phyloP scores from a whole-genome alignment of 225 moss, liverwort and hornwort species.

The Anthoceros angustus region DNA sequence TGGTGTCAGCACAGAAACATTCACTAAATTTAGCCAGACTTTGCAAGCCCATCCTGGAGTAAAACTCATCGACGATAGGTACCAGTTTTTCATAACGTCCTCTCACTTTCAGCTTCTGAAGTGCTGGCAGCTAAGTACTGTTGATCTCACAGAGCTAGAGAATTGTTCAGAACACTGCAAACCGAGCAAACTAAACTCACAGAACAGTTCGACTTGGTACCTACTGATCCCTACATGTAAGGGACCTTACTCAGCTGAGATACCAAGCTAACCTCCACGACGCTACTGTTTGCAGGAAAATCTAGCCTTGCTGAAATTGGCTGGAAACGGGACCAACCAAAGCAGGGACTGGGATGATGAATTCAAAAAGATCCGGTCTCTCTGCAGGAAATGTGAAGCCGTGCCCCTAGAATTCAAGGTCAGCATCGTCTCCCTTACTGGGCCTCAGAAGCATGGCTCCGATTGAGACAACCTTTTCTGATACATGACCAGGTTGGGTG shows the following conservation, averaged over 20 bases:
- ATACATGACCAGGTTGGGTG: constrained; percentile 16
- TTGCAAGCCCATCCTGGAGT: constrained; percentile 4
- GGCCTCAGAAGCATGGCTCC: background rate
- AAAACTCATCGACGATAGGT: constrained; percentile 17
- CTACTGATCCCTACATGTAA: background rate
- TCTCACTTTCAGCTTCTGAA: background rate
- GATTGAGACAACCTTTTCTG: background rate
- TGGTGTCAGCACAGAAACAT: constrained; percentile 8
- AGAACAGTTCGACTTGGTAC: constrained; percentile 12
- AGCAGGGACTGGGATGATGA: constrained; percentile 18
- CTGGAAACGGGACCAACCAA: constrained; percentile 7
- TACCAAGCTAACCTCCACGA: background rate
- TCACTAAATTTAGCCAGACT: constrained; percentile 11
- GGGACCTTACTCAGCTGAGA: background rate
- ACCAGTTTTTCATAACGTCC: background rate
- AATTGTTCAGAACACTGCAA: constrained; percentile 9
- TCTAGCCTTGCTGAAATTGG: constrained; percentile 14
- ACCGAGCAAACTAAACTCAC: constrained; percentile 18
- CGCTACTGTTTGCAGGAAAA: background rate
- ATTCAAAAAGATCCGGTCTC: constrained; percentile 10
- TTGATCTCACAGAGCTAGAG: constrained; percentile 13
- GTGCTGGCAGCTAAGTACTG: background rate
- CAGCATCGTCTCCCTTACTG: background rate
- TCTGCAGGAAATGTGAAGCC: background rate
- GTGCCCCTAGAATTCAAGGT: constrained; percentile 4